Percentiles rank a stretch among this genome's conserved stretches.
Evolutionary conservation across 1,139 yeast genomes (phyloP).

Genomic region (Lodderomyces orthopsilosis): DNA sequence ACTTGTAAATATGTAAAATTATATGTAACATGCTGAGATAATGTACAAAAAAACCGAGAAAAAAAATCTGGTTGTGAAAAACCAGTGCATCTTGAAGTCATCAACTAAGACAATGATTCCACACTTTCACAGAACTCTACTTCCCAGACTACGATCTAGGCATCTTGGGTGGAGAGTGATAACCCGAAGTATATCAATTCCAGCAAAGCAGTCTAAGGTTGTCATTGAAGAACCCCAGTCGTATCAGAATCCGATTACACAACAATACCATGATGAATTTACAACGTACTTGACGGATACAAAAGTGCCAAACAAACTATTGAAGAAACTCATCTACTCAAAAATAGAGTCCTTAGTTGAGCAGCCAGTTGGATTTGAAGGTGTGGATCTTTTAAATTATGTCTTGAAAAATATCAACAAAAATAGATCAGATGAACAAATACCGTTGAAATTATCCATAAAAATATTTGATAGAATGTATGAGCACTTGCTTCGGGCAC

Average conservation of each 20-base stretch:
- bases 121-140: not conserved
- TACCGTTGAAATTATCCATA: conserved; percentile 8
- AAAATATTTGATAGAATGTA: conserved; percentile 8
- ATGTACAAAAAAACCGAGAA: not conserved
- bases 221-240: conserved; percentile 11
- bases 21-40: not conserved
- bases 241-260: conserved; percentile 6
- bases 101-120: not conserved
- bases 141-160: not conserved
- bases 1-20: not conserved
- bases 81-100: not conserved
- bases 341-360: conserved; percentile 2
- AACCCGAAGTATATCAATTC: not conserved
- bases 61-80: not conserved
- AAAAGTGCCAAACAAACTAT: conserved; percentile 4
- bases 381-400: not conserved
- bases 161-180: not conserved
- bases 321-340: conserved; percentile 4
- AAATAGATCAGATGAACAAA: not conserved
- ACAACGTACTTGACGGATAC: conserved; percentile 5
- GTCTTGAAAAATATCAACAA: not conserved
- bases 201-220: not conserved
- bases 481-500: not conserved
- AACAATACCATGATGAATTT: conserved; percentile 8
- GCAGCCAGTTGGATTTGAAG: conserved; percentile 1